Evolutionary conservation across 1,284 basidiomycete genomes (phyloP).

Genomic region (Mycena citricolor): DNA sequence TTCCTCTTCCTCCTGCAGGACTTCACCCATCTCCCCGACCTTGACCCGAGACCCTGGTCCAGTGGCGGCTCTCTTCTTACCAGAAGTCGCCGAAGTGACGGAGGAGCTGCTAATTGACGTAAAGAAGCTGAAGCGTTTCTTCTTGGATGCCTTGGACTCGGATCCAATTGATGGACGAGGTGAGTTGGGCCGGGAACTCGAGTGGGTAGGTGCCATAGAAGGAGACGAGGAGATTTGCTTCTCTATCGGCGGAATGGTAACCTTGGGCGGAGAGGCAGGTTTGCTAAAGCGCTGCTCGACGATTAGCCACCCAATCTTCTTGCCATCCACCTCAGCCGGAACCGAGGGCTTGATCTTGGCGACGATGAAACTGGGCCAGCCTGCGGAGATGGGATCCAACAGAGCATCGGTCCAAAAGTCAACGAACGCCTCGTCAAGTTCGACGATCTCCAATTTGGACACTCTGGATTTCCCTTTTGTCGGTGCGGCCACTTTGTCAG

Average conservation of each 20-base stretch:
- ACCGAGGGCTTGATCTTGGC: conserved; percentile 55
- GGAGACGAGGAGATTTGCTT: conserved; percentile 23
- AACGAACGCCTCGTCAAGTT: conserved; percentile 73
- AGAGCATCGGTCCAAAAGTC: conserved; percentile 77
- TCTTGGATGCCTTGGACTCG: conserved; percentile 43
- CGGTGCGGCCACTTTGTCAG: conserved; percentile 5
- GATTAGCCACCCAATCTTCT: conserved; percentile 56
- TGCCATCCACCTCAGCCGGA: conserved; percentile 29
- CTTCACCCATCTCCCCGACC: conserved; percentile 67
- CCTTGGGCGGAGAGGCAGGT: conserved; percentile 34
- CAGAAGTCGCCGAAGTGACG: conserved; percentile 15
- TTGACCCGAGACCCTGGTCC: conserved; percentile 32
- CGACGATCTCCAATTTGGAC: conserved; percentile 46
- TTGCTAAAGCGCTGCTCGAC: conserved; percentile 58
- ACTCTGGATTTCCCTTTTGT: conserved; percentile 37
- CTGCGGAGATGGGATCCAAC: conserved; percentile 57
- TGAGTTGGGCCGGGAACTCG: conserved; percentile 36
- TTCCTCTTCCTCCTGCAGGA: conserved; percentile 51
- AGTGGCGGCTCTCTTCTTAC: conserved; percentile 31
- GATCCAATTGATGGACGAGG: conserved; percentile 52
- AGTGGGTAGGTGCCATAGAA: conserved; percentile 10
- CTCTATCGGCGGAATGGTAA: conserved; percentile 23
- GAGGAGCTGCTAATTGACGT: conserved; percentile 28
- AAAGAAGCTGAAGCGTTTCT: conserved; percentile 63
- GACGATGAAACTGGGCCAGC: conserved; percentile 67